Base-by-base conservation (phyloP, 1,139 yeast species). In the Suhomyces yuchorum region DNA sequence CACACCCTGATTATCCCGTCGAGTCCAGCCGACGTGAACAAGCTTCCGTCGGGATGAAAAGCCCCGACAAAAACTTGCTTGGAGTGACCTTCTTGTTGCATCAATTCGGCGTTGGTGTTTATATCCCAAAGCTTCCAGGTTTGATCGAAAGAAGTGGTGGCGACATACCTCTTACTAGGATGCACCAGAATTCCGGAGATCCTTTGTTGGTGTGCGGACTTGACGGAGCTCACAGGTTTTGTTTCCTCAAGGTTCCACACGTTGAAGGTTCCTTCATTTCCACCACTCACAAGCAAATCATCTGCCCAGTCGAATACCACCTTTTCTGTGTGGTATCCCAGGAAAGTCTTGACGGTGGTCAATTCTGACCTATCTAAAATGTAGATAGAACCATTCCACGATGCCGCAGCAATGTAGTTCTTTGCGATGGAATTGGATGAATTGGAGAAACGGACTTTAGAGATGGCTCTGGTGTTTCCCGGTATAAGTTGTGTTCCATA, bases 61-160 rank as follows among this genome's bases (percentile, higher is more conserved):
- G 80, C 67, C 2, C 88, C 68, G 1, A 84, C 63, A 54, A 81
- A 83, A 0, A 92, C 83, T 49, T 84, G 93, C 56, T 82, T 85
- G 1, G 90, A 73, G 60, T 93, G 98, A 0, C 98, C 97, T 60
- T 90, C 97, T 63, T 93, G 98, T 40, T 71, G 73, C 20, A 67
- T 35, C 20, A 75, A 51, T 32, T 59, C 66, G 14, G 50, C 48
- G 7, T 58, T 51, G 1, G 72, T 78, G 9, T 70, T 68, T 0
- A 82, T 54, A 63, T 93, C 97, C 96, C 96, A 91, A 6, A 91
- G 63, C 51, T 90, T 78, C 97, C 98, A 93, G 0, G 97, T 90
- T 51, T 77, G 78, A 63, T 93, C 99, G 59, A 80, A 85, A 0
- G 97, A 90, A 0, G 96, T 87, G 20, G 91, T 77, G 0, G 85